Evolutionary conservation across 495 filamentous ascomycete species (phyloP).

Genomic region (Gamarada debralockiae): DNA sequence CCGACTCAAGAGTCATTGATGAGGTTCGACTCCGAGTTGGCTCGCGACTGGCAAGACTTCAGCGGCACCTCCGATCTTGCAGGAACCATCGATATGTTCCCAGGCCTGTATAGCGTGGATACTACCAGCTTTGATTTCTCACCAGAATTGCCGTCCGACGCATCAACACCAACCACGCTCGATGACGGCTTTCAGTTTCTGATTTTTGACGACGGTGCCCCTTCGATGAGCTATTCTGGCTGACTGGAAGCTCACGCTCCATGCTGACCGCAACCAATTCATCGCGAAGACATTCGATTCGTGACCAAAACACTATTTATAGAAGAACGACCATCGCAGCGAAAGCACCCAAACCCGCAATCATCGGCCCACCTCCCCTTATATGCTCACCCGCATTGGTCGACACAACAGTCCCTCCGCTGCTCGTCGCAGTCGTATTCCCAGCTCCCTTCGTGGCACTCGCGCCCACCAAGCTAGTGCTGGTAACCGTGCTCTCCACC

Average conservation of each 20-base stretch:
- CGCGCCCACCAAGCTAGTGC: background rate
- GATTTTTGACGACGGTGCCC: background rate
- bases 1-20: no score
- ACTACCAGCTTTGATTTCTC: background rate
- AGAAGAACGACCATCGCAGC: constrained; percentile 11
- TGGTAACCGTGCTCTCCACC: background rate
- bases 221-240: no score
- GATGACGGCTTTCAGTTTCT: background rate
- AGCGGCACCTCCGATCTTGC: background rate
- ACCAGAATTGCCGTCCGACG: background rate
- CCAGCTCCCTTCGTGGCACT: background rate
- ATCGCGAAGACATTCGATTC: no score
- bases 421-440: background rate
- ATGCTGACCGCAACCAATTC: no score
- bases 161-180: background rate
- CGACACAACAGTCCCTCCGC: background rate
- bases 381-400: background rate
- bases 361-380: background rate
- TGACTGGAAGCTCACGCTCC: no score
- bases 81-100: background rate
- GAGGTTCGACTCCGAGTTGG: background rate
- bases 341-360: constrained; percentile 18
- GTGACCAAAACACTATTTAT: constrained; percentile 5
- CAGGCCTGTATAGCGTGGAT: background rate
- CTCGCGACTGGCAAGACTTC: background rate